These are phyloP conservation scores for Hibiscus tridactylites DNA, from an alignment of 345 rosid genomes.

Conservation along the genomic window DNA sequence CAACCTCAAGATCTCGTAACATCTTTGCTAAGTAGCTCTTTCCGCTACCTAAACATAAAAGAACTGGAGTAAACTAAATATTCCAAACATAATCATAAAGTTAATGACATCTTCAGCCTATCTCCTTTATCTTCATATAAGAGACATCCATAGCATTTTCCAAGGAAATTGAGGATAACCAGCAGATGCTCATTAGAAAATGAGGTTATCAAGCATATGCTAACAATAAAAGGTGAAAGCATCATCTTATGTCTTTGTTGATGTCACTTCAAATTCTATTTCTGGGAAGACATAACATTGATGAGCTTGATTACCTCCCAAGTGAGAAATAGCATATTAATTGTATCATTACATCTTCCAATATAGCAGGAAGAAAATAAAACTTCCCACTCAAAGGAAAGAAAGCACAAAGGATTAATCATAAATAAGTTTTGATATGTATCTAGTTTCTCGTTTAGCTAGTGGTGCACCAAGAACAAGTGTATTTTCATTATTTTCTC, in stretches of 20 bases:
- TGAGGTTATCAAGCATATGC: not conserved
- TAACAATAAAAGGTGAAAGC: not conserved
- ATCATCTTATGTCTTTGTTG: not conserved
- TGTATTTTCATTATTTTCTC: no score
- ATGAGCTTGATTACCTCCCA: not conserved
- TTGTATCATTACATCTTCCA: not conserved
- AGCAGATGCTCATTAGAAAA: not conserved
- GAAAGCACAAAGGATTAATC: not conserved
- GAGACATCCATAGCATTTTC: not conserved
- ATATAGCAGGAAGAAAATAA: not conserved
- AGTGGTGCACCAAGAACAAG: no score
- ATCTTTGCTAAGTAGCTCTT: constrained; percentile 91
- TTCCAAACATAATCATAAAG: not conserved
- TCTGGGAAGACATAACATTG: not conserved
- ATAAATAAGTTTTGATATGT: not conserved
- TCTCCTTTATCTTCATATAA: not conserved
- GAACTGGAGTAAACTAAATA: not conserved
- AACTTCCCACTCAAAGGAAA: not conserved
- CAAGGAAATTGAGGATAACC: not conserved
- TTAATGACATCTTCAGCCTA: not conserved
- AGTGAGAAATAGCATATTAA: not conserved
- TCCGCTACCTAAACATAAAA: constrained; percentile 62
- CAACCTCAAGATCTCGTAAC: constrained; percentile 84
- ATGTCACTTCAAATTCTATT: not conserved
- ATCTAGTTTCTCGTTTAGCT: not conserved